Evolutionary conservation across 1,284 basidiomycete species (phyloP), one percentile per base, ranked within the genome.

Genomic region (Trametes versicolor): DNA sequence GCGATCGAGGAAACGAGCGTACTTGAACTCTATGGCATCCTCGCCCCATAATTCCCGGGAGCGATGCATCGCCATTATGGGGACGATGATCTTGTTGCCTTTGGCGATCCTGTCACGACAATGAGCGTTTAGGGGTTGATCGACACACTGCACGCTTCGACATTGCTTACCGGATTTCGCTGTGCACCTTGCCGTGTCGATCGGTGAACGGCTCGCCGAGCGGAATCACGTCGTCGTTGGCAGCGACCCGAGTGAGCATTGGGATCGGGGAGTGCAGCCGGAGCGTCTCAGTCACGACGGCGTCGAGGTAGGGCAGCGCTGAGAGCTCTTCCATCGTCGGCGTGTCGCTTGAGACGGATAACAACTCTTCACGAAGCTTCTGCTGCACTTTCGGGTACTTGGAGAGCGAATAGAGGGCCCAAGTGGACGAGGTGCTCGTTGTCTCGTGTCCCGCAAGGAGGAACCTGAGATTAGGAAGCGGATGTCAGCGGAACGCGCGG

Each of bases 361-460:
- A 70, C 0, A 94, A 78, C 73, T 97, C 95, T 1, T 85, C 80
- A 0, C 93, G 86, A 0, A 97, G 84, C 67, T 87, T 88, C 15
- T 72, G 76, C 74, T 96, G 94, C 0, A 87, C 77, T 0, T 82
- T 79, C 0, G 82, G 85, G 58, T 85, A 67, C 48, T 81, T 80
- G 0, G 87, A 77, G 2, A 97, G 85, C 0, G 86, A 83, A 73
- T 83, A 92, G 0, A 96, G 78, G 0, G 87, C 87, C 88, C 88
- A 90, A 0, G 82, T 82, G 0, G 83, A 82, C 2, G 72, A 73
- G 2, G 74, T 70, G 25, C 63, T 64, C 13, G 81, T 82, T 0
- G 94, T 95, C 74, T 95, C 94, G 75, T 95, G 91, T 1, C 94
- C 94, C 4, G 88, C 88, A 4, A 87, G 78, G 1, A 91, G 72